A percentile compares a stretch with the other conserved stretches of the same genome.
These are phyloP conservation scores for Mycena sanguinolenta DNA, from an alignment of 768 basidiomycete genomes.

Conservation along the genomic window DNA sequence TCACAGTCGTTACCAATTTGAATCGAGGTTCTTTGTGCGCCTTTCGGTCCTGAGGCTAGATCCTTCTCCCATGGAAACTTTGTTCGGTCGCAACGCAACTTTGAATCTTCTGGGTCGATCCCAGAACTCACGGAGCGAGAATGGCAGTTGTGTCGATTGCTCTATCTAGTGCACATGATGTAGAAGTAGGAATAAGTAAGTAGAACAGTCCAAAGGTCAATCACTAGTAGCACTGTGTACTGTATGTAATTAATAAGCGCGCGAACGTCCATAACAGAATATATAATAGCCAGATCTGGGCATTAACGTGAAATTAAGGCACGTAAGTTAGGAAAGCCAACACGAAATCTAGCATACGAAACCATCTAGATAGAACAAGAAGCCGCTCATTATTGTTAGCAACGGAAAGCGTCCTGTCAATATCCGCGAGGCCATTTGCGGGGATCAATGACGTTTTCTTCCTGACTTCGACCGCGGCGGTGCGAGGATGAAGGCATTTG, in stretches of 20 bases:
- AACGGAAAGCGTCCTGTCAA: constrained; percentile 54
- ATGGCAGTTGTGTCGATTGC: not conserved
- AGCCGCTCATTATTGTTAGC: constrained; percentile 37
- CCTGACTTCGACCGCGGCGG: constrained; percentile 59
- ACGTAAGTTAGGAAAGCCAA: constrained; percentile 56
- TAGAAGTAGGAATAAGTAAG: constrained; percentile 22
- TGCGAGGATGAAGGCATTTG: constrained; percentile 49
- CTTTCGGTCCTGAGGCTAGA: not conserved
- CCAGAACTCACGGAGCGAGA: not conserved
- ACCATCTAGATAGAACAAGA: constrained; percentile 31
- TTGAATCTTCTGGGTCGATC: constrained; percentile 10
- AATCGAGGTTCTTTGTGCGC: not conserved
- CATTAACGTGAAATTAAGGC: constrained; percentile 58
- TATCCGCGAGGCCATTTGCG: constrained; percentile 66
- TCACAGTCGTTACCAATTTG: not conserved
- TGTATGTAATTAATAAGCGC: constrained; percentile 31
- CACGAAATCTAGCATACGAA: constrained; percentile 40
- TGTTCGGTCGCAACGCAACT: not conserved
- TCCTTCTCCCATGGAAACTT: constrained; percentile 20
- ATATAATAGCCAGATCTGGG: constrained; percentile 25
- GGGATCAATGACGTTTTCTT: constrained; percentile 56
- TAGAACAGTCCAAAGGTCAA: constrained; percentile 12
- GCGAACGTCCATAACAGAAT: constrained; percentile 13
- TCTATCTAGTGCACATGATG: constrained; percentile 24
- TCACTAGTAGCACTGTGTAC: constrained; percentile 15